A percentile compares a stretch with the other conserved stretches of the same genome.
These are phyloP conservation scores for Hyphodiscus hymeniophilus DNA, from an alignment of 495 filamentous ascomycete species.

Conservation along the genomic window DNA sequence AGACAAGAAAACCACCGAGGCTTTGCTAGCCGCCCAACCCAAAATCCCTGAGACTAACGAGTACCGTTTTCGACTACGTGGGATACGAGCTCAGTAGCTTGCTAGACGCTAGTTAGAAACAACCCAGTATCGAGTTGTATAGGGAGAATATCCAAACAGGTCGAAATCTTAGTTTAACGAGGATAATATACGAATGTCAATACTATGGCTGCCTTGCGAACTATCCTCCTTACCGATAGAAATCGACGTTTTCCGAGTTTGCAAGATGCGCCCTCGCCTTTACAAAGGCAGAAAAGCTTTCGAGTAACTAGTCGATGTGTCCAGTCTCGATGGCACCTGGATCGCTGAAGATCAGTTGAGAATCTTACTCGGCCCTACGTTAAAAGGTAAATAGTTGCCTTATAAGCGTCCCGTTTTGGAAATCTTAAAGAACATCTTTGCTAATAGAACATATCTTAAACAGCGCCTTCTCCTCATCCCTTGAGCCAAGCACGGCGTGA, in stretches of 20 bases:
- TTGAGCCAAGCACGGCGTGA: too few species aligned
- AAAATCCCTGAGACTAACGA: too few species aligned
- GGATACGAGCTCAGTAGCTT: background rate
- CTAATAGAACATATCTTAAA: too few species aligned
- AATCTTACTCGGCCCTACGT: slow-evolving; percentile 2
- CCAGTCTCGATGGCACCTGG: slow-evolving; percentile 1
- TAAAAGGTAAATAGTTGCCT: too few species aligned
- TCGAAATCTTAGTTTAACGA: slow-evolving; percentile 5
- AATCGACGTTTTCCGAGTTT: slow-evolving; percentile 2
- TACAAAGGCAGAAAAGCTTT: slow-evolving; percentile 1
- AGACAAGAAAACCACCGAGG: too few species aligned
- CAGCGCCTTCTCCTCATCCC: too few species aligned
- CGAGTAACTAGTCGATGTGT: background rate
- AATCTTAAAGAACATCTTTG: slow-evolving; percentile 1
- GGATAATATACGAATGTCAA: slow-evolving; percentile 1
- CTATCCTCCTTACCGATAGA: background rate
- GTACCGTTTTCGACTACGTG: too few species aligned
- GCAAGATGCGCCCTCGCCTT: background rate
- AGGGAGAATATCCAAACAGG: slow-evolving; percentile 6
- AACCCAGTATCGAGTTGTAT: slow-evolving; percentile 8
- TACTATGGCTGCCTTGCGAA: background rate
- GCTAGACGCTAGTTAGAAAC: slow-evolving; percentile 1
- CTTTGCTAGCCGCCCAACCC: too few species aligned
- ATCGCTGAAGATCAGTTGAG: slow-evolving; percentile 3
- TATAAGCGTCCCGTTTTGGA: background rate